Base-by-base conservation (phyloP, 768 basidiomycete genomes). In the Leccinum subtestaceum region DNA sequence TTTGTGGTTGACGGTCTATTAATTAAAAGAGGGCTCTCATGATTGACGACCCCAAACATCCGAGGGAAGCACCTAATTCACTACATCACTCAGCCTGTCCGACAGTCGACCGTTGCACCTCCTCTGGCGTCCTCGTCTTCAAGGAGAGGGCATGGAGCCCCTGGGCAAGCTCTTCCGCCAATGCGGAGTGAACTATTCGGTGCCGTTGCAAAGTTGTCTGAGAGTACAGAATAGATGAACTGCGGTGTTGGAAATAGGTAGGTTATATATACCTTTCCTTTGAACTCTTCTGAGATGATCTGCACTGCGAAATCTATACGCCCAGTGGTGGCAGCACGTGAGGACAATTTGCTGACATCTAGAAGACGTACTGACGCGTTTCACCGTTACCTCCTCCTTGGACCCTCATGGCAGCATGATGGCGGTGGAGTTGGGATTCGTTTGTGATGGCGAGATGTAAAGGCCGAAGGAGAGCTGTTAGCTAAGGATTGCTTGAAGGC, bases 401-500 rank as follows among this genome's bases (percentile, higher is more conserved):
- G 47, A 79, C 85, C 70, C 82, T 81, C 92, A 94, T 94, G 50
- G 92, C 79, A 57, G 81, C 81, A 75, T 94, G 92, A 76, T 93
- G 88, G 67, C 88, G 83, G 74, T 94, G 92, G 75, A 89, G 80
- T 83, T 84, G 86, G 54, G 92, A 93, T 67, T 94, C 88, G 74
- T 94, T 94, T 36, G 80, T 80, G 69, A 94, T 87, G 55, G 69
- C 78, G 68, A 94, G 77, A 65, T 79, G 77, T 55, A 80, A 73
- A 19, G 92, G 91, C 65, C 78, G 76, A 56, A 94, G 78, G 52
- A 84, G 75, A 47, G 75, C 70, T 55, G 78, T 83, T 64, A 94
- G 76, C 92, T 93, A 70, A 61, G 60, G 61, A 52, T 64, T 49
- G 61, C 36, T 71, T 55, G 63, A 60, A 47, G 53, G 64, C 59